Evolutionary conservation across 1,284 basidiomycete genomes (phyloP).

Genomic region (Ceratorhiza oryzae-sativae): DNA sequence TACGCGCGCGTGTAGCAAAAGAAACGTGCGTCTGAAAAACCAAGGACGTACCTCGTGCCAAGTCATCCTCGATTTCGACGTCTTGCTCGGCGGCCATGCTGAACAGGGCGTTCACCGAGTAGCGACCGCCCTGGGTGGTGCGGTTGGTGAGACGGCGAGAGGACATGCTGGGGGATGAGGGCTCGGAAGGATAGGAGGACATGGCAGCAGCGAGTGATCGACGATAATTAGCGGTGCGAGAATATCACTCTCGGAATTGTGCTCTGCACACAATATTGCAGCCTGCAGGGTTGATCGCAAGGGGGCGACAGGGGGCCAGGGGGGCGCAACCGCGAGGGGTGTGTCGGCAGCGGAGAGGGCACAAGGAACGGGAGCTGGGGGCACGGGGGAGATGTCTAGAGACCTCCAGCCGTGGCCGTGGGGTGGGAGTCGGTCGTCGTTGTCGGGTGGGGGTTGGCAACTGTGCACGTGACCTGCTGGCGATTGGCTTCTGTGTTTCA

Average conservation of each 20-base stretch:
- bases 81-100: constrained; percentile 99
- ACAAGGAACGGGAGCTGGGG: background rate
- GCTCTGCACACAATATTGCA: background rate
- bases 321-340: background rate
- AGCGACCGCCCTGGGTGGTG: constrained; percentile 84
- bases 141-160: constrained; percentile 71
- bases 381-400: background rate
- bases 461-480: constrained; percentile 13
- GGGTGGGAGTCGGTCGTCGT: constrained; percentile 6
- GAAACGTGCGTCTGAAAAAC: background rate
- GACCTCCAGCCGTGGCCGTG: background rate
- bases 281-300: background rate
- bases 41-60: constrained; percentile 79
- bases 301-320: constrained; percentile 4
- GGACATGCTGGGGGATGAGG: constrained; percentile 36
- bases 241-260: background rate
- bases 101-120: constrained; percentile 95
- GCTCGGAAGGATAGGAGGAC: constrained; percentile 37
- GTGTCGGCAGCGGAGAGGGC: background rate
- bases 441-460: constrained; percentile 7
- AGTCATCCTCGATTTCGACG: constrained; percentile 96
- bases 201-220: constrained; percentile 14
- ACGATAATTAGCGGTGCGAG: background rate
- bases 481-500: background rate
- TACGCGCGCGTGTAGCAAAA: background rate